Evolutionary conservation across 2,329 filamentous ascomycete genomes (phyloP), one percentile per base, ranked within the genome.

Genomic region (Pestalotiopsis sp.): DNA sequence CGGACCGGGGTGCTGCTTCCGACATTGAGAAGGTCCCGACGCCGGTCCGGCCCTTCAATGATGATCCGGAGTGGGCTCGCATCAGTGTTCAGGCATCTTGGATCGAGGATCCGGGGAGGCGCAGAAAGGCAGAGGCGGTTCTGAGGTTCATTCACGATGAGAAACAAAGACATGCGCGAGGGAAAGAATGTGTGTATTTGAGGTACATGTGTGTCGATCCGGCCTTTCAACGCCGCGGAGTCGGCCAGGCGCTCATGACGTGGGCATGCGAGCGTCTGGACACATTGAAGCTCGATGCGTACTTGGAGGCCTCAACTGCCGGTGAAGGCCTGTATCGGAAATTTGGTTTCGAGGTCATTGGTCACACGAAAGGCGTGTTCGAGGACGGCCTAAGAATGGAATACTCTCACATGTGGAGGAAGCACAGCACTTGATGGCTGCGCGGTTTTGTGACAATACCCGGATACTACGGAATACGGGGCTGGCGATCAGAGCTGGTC

Each of bases 151-250:
- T 65, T 24, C 14, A 56, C n/a, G 11, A 65, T 6, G 62, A 65
- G 35, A 56, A 22, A n/a, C 62, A 57, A 9, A 56, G 40, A 57
- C 22, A 57, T 38, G 48, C 57, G 9, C n/a, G 9, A 56, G 14
- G 24, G 3, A 65, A 7, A 22, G 44, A 56, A 14, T 55, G 40
- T 20, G 17, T 44, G 6, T 65, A 56, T 22, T 9, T 65, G 2
- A 55, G 62, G 39, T 65, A 65, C 48, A 65, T 65, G 62, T 65
- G 62, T n/a, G 48, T 65, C 24, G 62, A 65, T 55, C 62, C 40
- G 26, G 11, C 7, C 13, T 56, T 20, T 22, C 62, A 65, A 20
- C 62, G 62, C 56, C 62, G 52, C 9, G 62, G 62, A 7, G 17
- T 65, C 3, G 62, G 62, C 26, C 30, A 35, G 7, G 44, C 62